Conservation (phyloP, 495 filamentous ascomycete species). For the Symbiotaphrina buchneri region DNA sequence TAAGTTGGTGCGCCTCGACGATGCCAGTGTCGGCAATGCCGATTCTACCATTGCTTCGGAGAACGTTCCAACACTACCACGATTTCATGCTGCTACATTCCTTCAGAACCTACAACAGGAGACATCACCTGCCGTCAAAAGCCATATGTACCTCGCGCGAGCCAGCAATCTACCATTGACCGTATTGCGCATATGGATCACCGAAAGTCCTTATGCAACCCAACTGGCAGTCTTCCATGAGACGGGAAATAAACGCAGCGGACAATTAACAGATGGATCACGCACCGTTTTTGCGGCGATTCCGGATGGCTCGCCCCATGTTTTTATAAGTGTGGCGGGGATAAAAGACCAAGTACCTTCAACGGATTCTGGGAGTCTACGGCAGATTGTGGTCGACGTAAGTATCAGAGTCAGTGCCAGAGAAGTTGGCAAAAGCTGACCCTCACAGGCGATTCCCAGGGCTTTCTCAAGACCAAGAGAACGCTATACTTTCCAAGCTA, state of each 20-base stretch:
- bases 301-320: conserved; percentile 48
- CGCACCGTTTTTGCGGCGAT: conserved; percentile 57
- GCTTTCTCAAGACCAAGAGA: conserved; percentile 49
- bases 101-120: conserved; percentile 47
- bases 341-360: conserved; percentile 16
- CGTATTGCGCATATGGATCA: conserved; percentile 50
- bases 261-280: conserved; percentile 21
- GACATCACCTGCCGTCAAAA: conserved; percentile 46
- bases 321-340: conserved; percentile 43
- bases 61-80: conserved; percentile 26
- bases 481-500: conserved; percentile 40
- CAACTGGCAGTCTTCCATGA: conserved; percentile 19
- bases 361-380: conserved; percentile 37
- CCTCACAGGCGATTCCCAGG: conserved; percentile 36
- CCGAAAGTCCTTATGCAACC: conserved; percentile 48
- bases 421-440: not conserved
- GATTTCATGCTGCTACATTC: conserved; percentile 57
- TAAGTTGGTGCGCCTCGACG: conserved; percentile 20
- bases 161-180: conserved; percentile 38
- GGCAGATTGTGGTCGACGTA: conserved; percentile 38
- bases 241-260: conserved; percentile 15
- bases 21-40: conserved; percentile 10
- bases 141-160: conserved; percentile 51
- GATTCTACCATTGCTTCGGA: conserved; percentile 20
- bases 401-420: not conserved